phyloP scores from a whole-genome alignment of 164 flowering plant species.

The Akebia trifoliata region DNA sequence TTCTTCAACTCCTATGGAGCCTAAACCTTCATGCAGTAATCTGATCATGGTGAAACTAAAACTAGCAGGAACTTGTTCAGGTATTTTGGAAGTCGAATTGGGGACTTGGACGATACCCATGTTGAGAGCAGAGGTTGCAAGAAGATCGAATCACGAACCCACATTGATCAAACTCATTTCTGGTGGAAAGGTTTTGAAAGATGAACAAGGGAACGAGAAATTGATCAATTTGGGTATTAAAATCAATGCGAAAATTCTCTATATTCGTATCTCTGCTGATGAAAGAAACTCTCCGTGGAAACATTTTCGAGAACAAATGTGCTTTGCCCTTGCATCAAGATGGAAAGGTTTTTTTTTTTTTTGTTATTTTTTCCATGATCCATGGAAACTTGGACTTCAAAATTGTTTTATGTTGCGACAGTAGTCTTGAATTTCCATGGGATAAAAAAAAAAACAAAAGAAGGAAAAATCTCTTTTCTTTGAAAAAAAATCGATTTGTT shows the following conservation, averaged over 20 bases:
- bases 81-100: constrained; percentile 65
- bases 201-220: constrained; percentile 44
- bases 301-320: too few relatives aligned
- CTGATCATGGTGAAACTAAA: constrained; percentile 48
- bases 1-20: constrained; percentile 8
- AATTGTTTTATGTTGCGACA: too few relatives aligned
- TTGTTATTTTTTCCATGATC: too few relatives aligned
- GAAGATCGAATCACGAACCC: constrained; percentile 41
- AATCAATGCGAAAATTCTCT: constrained; percentile 63
- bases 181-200: constrained; percentile 59
- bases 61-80: constrained; percentile 77
- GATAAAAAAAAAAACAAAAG: too few relatives aligned
- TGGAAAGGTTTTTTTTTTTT: too few relatives aligned
- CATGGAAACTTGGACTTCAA: too few relatives aligned
- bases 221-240: constrained; percentile 60
- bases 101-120: constrained; percentile 59
- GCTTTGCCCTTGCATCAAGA: too few relatives aligned
- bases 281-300: constrained; percentile 40
- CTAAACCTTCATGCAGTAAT: constrained; percentile 8
- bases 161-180: constrained; percentile 61
- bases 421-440: too few relatives aligned
- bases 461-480: too few relatives aligned
- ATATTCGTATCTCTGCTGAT: constrained; percentile 35
- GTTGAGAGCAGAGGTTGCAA: constrained; percentile 61
- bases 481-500: too few relatives aligned